These are phyloP conservation scores for Lachnellula willkommii DNA, from an alignment of 2,329 filamentous ascomycete species.

Conservation along the genomic window DNA sequence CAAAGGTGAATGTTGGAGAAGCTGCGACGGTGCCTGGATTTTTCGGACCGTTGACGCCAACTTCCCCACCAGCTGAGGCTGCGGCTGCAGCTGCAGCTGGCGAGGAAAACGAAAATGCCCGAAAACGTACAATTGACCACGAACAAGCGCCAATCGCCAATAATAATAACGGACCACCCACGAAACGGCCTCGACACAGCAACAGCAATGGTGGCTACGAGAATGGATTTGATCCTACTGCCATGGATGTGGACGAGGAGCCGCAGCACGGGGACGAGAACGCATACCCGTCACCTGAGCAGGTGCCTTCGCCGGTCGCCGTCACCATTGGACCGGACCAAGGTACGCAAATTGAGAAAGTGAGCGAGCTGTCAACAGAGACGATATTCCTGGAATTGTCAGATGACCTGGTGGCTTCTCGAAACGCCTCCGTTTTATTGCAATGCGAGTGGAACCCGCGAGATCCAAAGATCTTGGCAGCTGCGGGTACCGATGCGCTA, in stretches of 20 bases:
- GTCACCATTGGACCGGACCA: constrained; percentile 58
- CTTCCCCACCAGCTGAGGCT: constrained; percentile 15
- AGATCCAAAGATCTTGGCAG: constrained; percentile 60
- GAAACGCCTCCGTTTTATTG: constrained; percentile 53
- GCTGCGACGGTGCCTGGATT: constrained; percentile 23
- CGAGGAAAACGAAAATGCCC: constrained; percentile 29
- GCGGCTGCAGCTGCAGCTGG: constrained; percentile 12
- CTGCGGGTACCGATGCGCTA: constrained; percentile 65
- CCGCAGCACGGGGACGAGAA: constrained; percentile 46
- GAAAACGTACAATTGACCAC: constrained; percentile 30
- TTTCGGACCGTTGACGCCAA: constrained; percentile 30
- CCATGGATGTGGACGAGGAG: constrained; percentile 50
- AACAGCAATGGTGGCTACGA: constrained; percentile 58
- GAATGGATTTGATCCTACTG: constrained; percentile 47
- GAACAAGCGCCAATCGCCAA: constrained; percentile 42
- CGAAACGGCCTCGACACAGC: constrained; percentile 54
- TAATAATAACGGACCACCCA: constrained; percentile 51
- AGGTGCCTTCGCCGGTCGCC: constrained; percentile 46
- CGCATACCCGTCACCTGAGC: constrained; percentile 58
- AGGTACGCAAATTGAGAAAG: constrained; percentile 60
- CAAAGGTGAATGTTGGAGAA: constrained; percentile 14
- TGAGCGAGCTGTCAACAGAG: constrained; percentile 52
- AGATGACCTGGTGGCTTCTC: constrained; percentile 35
- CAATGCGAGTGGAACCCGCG: constrained; percentile 65
- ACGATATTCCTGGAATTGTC: constrained; percentile 57